A percentile compares a stretch with the other conserved stretches of the same genome.
These are phyloP conservation scores for Phytophthora podocarpi DNA, from an alignment of 352 stramenopile genomes.

Conservation along the genomic window DNA sequence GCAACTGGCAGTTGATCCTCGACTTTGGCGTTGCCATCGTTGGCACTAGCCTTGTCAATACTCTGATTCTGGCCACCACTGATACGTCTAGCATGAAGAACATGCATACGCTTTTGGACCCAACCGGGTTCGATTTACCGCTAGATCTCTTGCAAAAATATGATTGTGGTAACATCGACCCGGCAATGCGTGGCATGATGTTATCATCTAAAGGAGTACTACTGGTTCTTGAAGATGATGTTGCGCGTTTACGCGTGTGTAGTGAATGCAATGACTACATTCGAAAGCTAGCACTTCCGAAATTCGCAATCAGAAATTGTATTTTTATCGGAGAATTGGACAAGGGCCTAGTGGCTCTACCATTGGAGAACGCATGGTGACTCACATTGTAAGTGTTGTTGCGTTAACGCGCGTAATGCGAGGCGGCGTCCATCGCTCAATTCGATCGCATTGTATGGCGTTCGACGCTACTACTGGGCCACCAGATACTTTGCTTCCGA, in stretches of 20 bases:
- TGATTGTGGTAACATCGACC: background rate
- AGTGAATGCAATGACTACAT: background rate
- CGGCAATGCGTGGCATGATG: background rate
- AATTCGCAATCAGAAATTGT: conserved; percentile 6
- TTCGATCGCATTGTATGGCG: conserved; percentile 8
- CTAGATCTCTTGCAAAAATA: too few relatives aligned
- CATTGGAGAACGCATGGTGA: conserved; percentile 7
- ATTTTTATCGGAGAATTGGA: background rate
- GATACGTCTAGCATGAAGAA: too few relatives aligned
- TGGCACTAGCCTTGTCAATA: too few relatives aligned
- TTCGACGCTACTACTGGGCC: conserved; percentile 3
- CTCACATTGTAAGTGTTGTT: background rate
- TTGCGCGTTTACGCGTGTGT: background rate
- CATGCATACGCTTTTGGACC: too few relatives aligned
- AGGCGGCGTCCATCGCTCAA: background rate
- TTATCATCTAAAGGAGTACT: conserved; percentile 1
- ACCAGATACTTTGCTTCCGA: background rate
- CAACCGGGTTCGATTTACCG: too few relatives aligned
- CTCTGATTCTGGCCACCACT: too few relatives aligned
- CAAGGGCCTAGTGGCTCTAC: background rate
- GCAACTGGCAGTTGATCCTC: too few relatives aligned
- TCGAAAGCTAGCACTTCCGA: background rate
- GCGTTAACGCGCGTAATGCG: conserved; percentile 2
- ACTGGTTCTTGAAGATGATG: background rate
- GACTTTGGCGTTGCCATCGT: too few relatives aligned